Percentiles rank a stretch among this genome's conserved stretches.
These are phyloP conservation scores for Coemansia biformis DNA, from an alignment of 192 early-diverging fungal species.

Conservation along the genomic window DNA sequence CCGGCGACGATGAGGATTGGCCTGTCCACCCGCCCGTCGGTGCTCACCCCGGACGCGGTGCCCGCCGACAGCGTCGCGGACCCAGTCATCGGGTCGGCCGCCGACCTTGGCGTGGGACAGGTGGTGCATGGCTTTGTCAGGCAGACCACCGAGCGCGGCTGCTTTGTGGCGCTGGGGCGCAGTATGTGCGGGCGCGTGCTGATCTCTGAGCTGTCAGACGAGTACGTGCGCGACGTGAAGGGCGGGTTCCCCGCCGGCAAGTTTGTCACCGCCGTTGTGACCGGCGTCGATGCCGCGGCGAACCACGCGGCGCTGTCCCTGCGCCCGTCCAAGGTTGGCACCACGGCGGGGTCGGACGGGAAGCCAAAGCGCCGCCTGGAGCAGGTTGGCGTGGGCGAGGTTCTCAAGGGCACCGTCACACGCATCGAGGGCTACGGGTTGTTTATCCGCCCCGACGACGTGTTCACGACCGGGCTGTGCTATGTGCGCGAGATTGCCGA, in stretches of 20 bases:
- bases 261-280: constrained; percentile 68
- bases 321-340: constrained; percentile 55
- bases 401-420: constrained; percentile 72
- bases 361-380: constrained; percentile 47
- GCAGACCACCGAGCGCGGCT: constrained; percentile 63
- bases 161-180: constrained; percentile 68
- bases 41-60: constrained; percentile 36
- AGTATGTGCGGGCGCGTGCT: constrained; percentile 67
- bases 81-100: constrained; percentile 50
- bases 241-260: constrained; percentile 63
- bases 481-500: constrained; percentile 82
- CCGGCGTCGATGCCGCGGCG: constrained; percentile 54
- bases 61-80: constrained; percentile 27
- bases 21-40: constrained; percentile 60
- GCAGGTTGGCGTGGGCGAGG: constrained; percentile 65
- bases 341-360: constrained; percentile 16
- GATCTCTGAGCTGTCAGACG: constrained; percentile 82
- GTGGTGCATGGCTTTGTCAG: constrained; percentile 69
- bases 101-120: constrained; percentile 58
- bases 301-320: constrained; percentile 68
- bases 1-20: constrained; percentile 51
- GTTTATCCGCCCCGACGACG: constrained; percentile 75
- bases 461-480: constrained; percentile 74
- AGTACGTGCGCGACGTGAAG: constrained; percentile 82
- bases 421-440: constrained; percentile 71